These are phyloP conservation scores for barley (Hordeum vulgare) DNA, from an alignment of 176 grass and related monocot genomes.

Conservation along the genomic window MorexV3_pseudomolecules_assembly NC_058523.1:401805027-401805526, in stretches of 20 bases:
- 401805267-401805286: constrained; percentile 26
- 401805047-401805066: constrained; percentile 21
- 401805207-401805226: not conserved
- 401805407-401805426: not conserved
- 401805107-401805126: constrained; percentile 57
- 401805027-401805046: constrained; percentile 48
- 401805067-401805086: constrained; percentile 57
- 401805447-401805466: not conserved
- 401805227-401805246: not conserved
- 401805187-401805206: no score
- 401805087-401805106: constrained; percentile 47
- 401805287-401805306: constrained; percentile 42
- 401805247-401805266: constrained; percentile 47
- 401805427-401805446: not conserved
- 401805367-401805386: constrained; percentile 14
- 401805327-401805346: constrained; percentile 81
- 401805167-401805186: not conserved
- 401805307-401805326: constrained; percentile 67
- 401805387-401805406: not conserved
- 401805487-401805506: constrained; percentile 74
- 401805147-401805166: constrained; percentile 34
- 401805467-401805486: constrained; percentile 88
- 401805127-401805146: constrained; percentile 27
- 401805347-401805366: constrained; percentile 73
- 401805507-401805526: constrained; percentile 72